phyloP scores from a whole-genome alignment of 176 grass and related monocot genomes.

The Echinochloa phyllopogon region DNA sequence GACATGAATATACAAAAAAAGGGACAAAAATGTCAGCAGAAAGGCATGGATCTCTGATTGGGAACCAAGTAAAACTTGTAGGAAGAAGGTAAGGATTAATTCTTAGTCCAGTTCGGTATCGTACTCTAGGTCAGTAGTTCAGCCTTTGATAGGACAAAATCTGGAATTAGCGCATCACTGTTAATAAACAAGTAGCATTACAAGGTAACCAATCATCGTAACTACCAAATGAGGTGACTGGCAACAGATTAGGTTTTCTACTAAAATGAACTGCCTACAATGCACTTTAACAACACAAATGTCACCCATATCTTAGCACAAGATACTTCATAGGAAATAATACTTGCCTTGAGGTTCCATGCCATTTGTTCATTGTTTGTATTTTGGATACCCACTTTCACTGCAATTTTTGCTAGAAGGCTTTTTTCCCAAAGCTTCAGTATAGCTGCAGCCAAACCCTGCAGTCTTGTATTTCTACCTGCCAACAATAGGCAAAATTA shows the following conservation, averaged over 20 bases:
- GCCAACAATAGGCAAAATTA: constrained; percentile 34
- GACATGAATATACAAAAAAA: constrained; percentile 42
- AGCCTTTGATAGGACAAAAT: neutral
- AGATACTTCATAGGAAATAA: constrained; percentile 4
- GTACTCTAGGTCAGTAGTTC: neutral
- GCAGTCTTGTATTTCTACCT: constrained; percentile 83
- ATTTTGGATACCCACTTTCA: constrained; percentile 90
- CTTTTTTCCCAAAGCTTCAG: constrained; percentile 94
- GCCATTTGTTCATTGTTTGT: constrained; percentile 80
- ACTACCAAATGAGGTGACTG: neutral
- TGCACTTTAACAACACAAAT: neutral
- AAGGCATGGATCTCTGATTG: neutral
- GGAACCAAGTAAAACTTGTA: constrained; percentile 32
- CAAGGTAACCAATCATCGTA: neutral
- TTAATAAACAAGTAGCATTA: constrained; percentile 12
- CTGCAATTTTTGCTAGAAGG: constrained; percentile 86
- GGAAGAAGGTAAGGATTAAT: constrained; percentile 1
- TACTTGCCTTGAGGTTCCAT: constrained; percentile 85
- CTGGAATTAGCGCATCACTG: neutral
- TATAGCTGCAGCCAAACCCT: constrained; percentile 91
- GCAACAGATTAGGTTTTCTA: neutral
- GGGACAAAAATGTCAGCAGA: constrained; percentile 35
- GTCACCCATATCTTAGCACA: neutral
- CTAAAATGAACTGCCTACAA: neutral
- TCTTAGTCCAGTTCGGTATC: neutral